phyloP scores from a whole-genome alignment of 2,329 filamentous ascomycete species.

The Thermomyces lanuginosus region DNA sequence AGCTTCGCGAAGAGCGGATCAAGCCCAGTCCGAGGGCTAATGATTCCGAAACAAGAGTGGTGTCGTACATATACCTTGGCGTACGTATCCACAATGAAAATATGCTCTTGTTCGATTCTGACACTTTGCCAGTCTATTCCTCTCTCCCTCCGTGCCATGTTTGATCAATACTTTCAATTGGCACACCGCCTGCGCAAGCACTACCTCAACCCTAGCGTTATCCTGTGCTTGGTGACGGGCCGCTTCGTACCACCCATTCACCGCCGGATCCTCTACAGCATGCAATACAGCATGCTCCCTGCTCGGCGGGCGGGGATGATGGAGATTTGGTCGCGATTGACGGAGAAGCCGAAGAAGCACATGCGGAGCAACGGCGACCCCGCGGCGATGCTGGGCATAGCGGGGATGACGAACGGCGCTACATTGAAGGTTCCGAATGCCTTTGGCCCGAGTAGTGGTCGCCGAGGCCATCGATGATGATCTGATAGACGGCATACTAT shows the following conservation, averaged over 20 bases:
- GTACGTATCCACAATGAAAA: constrained; percentile 29
- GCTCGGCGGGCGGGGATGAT: constrained; percentile 60
- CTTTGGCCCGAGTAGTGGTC: too few relatives aligned
- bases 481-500: too few relatives aligned
- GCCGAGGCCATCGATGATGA: too few relatives aligned
- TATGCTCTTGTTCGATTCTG: neutral
- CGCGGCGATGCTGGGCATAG: neutral
- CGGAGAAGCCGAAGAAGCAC: constrained; percentile 26
- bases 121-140: constrained; percentile 53
- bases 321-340: constrained; percentile 70
- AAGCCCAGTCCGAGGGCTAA: constrained; percentile 15
- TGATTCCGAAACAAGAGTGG: constrained; percentile 38
- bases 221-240: constrained; percentile 75
- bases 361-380: neutral
- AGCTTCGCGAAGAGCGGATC: constrained; percentile 59
- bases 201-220: constrained; percentile 76
- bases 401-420: neutral
- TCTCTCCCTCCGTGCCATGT: constrained; percentile 81
- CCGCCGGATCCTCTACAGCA: constrained; percentile 79
- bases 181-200: constrained; percentile 84
- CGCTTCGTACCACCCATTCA: constrained; percentile 92
- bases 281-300: constrained; percentile 97
- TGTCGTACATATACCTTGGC: constrained; percentile 71
- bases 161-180: constrained; percentile 93
- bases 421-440: too few relatives aligned